Evolutionary conservation across 2,329 filamentous ascomycete genomes (phyloP), one percentile per base, ranked within the genome.

Genomic region (Corniculantispora saksenae): DNA sequence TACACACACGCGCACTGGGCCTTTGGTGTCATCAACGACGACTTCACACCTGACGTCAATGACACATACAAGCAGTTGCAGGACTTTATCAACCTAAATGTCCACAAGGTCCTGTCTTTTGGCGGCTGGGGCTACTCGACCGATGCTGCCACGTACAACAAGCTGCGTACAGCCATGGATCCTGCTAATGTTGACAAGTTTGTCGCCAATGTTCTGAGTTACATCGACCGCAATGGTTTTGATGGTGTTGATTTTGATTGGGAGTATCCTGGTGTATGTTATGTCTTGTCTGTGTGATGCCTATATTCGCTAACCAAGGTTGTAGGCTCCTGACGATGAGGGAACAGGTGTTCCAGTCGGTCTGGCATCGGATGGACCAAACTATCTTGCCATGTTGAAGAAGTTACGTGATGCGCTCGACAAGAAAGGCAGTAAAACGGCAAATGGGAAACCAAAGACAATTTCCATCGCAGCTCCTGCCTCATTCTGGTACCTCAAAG

Each of bases 111-210:
- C 40, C 10, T 83, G 2, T 76, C 78, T 0, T 77, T 83, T 67
- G 81, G 81, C 10, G 81, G 81, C 15, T 83, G 81, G 81, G 70
- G 68, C 1, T 81, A 78, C 65, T 79, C 76, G 0, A 81, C 79
- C 0, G 70, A 74, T 17, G 65, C 71, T 0, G 66, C 45, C n/a
- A 80, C 77, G 1, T 79, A 74, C 65, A 19, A 35, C 25, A 78
- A 79, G 27, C 75, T 82, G 63, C 72, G 79, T 38, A 8, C 35
- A 38, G n/a, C n/a, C n/a, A n/a, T n/a, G n/a, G n/a, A n/a, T n/a
- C n/a, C n/a, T n/a, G n/a, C n/a, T n/a, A n/a, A n/a, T n/a, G n/a
- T n/a, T n/a, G n/a, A n/a, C n/a, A n/a, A n/a, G n/a, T n/a, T 13
- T 8, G 35, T 8, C 35, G 7, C 35, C 35, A 38, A 13, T 68